These are phyloP conservation scores for Fusarium albidum DNA, from an alignment of 2,329 filamentous ascomycete species.

Conservation along the genomic window DNA sequence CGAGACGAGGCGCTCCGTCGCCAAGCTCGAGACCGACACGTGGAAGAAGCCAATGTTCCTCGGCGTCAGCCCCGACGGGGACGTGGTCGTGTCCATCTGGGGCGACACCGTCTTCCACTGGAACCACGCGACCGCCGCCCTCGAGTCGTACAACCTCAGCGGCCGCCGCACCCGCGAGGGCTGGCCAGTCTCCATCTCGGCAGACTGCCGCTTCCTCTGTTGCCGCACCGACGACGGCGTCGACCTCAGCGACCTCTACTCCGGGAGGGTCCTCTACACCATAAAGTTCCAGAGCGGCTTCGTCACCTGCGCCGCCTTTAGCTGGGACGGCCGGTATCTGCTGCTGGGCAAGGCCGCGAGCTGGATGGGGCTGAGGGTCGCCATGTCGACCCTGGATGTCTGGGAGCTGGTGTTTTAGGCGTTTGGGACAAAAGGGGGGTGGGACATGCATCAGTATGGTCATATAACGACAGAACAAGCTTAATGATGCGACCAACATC, in stretches of 20 bases:
- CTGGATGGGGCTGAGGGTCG: slow-evolving; percentile 33
- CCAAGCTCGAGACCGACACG: slow-evolving; percentile 42
- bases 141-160: slow-evolving; percentile 45
- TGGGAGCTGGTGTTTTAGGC: slow-evolving; percentile 41
- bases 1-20: slow-evolving; percentile 29
- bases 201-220: slow-evolving; percentile 45
- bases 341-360: slow-evolving; percentile 43
- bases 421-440: slow-evolving; percentile 24
- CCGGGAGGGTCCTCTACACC: slow-evolving; percentile 45
- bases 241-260: slow-evolving; percentile 45
- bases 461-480: no score
- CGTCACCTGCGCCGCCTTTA: slow-evolving; percentile 45
- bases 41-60: slow-evolving; percentile 40
- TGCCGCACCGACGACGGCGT: slow-evolving; percentile 48
- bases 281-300: slow-evolving; percentile 41
- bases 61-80: slow-evolving; percentile 41
- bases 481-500: neutral
- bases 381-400: slow-evolving; percentile 39
- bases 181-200: slow-evolving; percentile 48
- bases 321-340: slow-evolving; percentile 40
- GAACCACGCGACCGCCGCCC: slow-evolving; percentile 40
- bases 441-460: no score
- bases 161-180: slow-evolving; percentile 43
- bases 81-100: slow-evolving; percentile 46
- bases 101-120: slow-evolving; percentile 46